These are phyloP conservation scores for Anisodus tanguticus DNA, from an alignment of 257 asterid genomes.

Conservation along the genomic window DNA sequence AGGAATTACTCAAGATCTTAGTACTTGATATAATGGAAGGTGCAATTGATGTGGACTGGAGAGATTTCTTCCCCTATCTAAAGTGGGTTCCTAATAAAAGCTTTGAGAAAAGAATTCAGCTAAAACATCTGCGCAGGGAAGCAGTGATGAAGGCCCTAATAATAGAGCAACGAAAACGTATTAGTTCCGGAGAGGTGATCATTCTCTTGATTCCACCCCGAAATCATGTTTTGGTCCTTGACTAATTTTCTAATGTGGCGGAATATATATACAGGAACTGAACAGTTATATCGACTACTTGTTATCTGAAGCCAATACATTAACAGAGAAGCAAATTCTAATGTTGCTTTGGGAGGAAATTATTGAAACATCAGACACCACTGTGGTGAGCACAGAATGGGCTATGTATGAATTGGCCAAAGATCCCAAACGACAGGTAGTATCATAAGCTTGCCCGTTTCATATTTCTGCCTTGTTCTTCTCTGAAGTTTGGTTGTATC, in stretches of 20 bases:
- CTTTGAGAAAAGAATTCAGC: conserved; percentile 57
- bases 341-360: conserved; percentile 87
- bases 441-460: neutral
- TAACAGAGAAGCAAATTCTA: conserved; percentile 65
- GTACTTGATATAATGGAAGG: conserved; percentile 82
- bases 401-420: conserved; percentile 87
- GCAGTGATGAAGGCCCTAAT: conserved; percentile 77
- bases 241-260: neutral
- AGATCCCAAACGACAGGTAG: conserved; percentile 73
- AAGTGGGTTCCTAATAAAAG: conserved; percentile 78
- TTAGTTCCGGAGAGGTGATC: conserved; percentile 69
- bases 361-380: conserved; percentile 86
- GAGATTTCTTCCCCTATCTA: conserved; percentile 86
- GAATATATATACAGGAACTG: conserved; percentile 51
- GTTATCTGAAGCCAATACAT: conserved; percentile 59
- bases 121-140: conserved; percentile 49
- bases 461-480: neutral
- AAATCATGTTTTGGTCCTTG: neutral
- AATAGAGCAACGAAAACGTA: conserved; percentile 55
- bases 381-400: conserved; percentile 79
- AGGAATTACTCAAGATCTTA: conserved; percentile 60
- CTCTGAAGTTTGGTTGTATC: neutral
- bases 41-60: conserved; percentile 94
- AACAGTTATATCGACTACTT: conserved; percentile 69
- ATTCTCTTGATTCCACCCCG: neutral